These are phyloP conservation scores for Yamadazyma epiphylla DNA, from an alignment of 1,139 yeast genomes.

Conservation along the genomic window DNA sequence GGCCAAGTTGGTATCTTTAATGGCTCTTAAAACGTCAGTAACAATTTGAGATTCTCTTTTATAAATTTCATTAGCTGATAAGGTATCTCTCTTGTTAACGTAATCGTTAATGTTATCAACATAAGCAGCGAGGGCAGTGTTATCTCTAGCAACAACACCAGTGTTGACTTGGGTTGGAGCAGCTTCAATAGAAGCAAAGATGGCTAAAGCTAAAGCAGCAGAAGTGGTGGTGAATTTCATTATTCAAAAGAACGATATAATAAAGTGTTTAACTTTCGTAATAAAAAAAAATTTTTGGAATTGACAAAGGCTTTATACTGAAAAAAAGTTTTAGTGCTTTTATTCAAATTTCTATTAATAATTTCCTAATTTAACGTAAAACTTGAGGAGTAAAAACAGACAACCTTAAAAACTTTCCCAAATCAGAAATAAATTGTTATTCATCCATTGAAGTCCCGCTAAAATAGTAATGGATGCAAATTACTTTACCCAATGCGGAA, in stretches of 20 bases:
- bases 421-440: too few species aligned
- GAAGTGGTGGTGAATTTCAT: constrained; percentile 10
- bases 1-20: constrained; percentile 37
- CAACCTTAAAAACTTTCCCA: too few species aligned
- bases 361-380: too few species aligned
- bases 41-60: constrained; percentile 42
- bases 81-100: constrained; percentile 26
- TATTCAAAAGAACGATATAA: not conserved
- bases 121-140: constrained; percentile 23
- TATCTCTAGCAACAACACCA: constrained; percentile 22
- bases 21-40: constrained; percentile 39
- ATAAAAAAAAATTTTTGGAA: not conserved
- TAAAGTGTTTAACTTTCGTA: not conserved
- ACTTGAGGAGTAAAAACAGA: too few species aligned
- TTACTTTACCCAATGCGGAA: constrained; percentile 11
- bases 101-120: constrained; percentile 27
- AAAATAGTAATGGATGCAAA: constrained; percentile 4
- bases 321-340: too few species aligned
- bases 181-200: constrained; percentile 28
- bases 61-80: constrained; percentile 22
- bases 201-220: constrained; percentile 29
- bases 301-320: too few species aligned
- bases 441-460: too few species aligned
- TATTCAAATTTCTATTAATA: too few species aligned
- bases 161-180: constrained; percentile 26